Conservation (phyloP, 1,284 basidiomycete genomes). For the Trametes hirsuta region DNA sequence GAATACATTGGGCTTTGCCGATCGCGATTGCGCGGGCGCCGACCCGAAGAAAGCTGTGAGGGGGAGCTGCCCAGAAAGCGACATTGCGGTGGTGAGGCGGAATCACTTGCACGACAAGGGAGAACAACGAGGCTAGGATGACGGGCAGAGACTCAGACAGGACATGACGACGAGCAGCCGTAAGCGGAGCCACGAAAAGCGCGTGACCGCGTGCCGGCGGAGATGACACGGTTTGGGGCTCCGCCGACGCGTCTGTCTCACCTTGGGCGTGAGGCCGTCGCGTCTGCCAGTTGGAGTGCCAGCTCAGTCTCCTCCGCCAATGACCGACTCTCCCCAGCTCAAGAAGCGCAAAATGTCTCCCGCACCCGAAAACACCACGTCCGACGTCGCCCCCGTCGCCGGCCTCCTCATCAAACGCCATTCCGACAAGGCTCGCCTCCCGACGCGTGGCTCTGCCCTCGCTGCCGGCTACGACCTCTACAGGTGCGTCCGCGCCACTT, state of each 20-base stretch:
- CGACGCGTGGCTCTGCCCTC: conserved; percentile 84
- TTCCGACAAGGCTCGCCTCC: conserved; percentile 81
- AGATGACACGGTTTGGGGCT: conserved; percentile 32
- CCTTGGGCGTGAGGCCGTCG: background rate
- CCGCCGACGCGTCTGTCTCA: conserved; percentile 29
- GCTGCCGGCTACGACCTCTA: conserved; percentile 96
- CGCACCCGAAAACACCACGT: conserved; percentile 31
- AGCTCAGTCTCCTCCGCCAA: conserved; percentile 21
- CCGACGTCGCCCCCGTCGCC: conserved; percentile 42
- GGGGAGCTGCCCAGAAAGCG: conserved; percentile 25
- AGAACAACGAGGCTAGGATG: background rate
- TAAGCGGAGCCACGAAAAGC: background rate
- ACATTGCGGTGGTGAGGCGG: conserved; percentile 8
- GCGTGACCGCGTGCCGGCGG: conserved; percentile 21
- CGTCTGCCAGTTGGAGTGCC: conserved; percentile 3
- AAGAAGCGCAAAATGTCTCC: conserved; percentile 67
- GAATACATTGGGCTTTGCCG: background rate
- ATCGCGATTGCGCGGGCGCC: conserved; percentile 2
- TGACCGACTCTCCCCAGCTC: conserved; percentile 40
- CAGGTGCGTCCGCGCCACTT: conserved; percentile 52
- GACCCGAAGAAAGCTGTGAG: conserved; percentile 23
- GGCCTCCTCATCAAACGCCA: conserved; percentile 86
- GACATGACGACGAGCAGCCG: conserved; percentile 2
- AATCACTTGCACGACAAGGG: no score
- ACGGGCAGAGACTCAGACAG: background rate